Percentiles rank a stretch among this genome's conserved stretches.
phyloP scores from a whole-genome alignment of 2,329 filamentous ascomycete genomes.

The Thermothelomyces thermophilus region DNA sequence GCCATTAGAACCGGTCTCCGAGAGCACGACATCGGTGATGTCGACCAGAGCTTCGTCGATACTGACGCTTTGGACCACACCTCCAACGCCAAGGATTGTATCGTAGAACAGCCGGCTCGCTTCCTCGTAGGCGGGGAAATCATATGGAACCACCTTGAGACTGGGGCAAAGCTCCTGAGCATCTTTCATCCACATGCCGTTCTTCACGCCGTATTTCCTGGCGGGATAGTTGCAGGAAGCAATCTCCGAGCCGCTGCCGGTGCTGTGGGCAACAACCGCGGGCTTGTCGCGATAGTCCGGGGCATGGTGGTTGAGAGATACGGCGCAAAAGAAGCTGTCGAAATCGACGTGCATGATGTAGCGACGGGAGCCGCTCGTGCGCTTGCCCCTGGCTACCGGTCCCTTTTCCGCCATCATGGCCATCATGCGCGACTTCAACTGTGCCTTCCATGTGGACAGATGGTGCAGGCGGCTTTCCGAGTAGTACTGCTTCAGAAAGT shows the following conservation, averaged over 20 bases:
- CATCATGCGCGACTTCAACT: conserved; percentile 84
- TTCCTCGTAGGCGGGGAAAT: conserved; percentile 91
- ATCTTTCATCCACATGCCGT: conserved; percentile 99
- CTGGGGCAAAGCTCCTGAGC: conserved; percentile 78
- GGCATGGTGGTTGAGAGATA: conserved; percentile 72
- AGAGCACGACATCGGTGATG: conserved; percentile 63
- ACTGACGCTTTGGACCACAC: conserved; percentile 89
- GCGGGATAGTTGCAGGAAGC: conserved; percentile 96
- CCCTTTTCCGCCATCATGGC: conserved; percentile 66
- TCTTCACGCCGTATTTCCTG: conserved; percentile 78
- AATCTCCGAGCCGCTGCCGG: conserved; percentile 83
- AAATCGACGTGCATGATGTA: conserved; percentile 97
- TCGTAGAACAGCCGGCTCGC: conserved; percentile 85
- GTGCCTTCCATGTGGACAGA: conserved; percentile 92
- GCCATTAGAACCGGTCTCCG: conserved; percentile 60
- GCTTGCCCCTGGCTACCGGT: conserved; percentile 41
- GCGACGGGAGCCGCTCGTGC: conserved; percentile 56
- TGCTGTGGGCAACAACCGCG: conserved; percentile 80
- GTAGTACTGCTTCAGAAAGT: conserved; percentile 92
- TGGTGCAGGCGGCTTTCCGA: conserved; percentile 93
- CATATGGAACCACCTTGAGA: conserved; percentile 86
- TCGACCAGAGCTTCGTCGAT: conserved; percentile 93
- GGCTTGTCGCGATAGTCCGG: conserved; percentile 75
- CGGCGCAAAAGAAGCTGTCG: conserved; percentile 95
- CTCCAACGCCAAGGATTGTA: conserved; percentile 70